Base-by-base conservation (phyloP, 2,329 filamentous ascomycete species). In the Penicillium oxalicum region DNA sequence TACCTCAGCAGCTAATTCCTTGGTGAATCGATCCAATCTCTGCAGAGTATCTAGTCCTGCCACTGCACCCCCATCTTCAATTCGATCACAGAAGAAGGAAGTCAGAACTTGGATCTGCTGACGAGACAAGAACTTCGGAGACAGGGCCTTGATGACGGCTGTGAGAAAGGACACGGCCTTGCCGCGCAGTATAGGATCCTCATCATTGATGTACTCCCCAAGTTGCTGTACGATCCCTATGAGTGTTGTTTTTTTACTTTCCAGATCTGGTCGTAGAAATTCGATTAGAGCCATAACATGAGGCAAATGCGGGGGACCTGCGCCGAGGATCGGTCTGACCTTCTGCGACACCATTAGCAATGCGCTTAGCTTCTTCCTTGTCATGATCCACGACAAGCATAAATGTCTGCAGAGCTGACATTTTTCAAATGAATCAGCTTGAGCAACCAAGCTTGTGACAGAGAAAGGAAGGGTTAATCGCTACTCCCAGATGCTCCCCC, bases 141-240 rank as follows among this genome's bases (percentile, higher is more conserved):
- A 72, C 4, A 82, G 66, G 28, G 74, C 70, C 46, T 65, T 69
- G 50, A 76, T 71, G 38, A 74, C 67, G 18, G 65, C 65, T 9
- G 66, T 70, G 29, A 76, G 60, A 57, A 68, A 75, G 24, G 68
- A 70, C 51, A 73, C 68, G 61, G 79, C 77, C 66, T 83, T 83
- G n/a, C 77, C 76, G 35, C 83, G 74, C 38, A 80, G 71, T 11
- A 75, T 73, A 24, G 74, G 72, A 68, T 86, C 81, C 59, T 84
- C 81, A 63, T 83, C 79, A 56, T 84, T 85, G 60, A 86, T 77
- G 57, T 84, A 86, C 63, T 84, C 81, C 18, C 80, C 80, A 29
- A 86, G 71, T 39, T 79, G 81, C 60, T 83, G 79, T 47, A 86
- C 78, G 43, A 85, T 68, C 46, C 78, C 76, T 48, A 86, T 74